A percentile compares a stretch with the other conserved stretches of the same genome.
These are phyloP conservation scores for Macrophomina tecta DNA, from an alignment of 2,329 filamentous ascomycete genomes.

Conservation along the genomic window DNA sequence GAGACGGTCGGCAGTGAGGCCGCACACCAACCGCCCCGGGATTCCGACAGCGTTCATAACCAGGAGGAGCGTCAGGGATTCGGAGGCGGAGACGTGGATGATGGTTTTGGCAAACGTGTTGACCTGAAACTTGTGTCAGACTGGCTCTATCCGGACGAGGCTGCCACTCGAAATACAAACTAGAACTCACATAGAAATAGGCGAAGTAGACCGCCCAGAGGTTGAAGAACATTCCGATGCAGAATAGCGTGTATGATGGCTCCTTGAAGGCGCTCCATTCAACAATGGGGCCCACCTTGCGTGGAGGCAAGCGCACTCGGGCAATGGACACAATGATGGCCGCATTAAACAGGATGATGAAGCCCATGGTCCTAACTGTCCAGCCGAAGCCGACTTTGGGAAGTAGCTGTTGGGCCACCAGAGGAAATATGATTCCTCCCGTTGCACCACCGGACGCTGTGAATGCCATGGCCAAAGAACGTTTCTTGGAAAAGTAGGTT, in stretches of 20 bases:
- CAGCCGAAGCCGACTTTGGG: slow-evolving; percentile 63
- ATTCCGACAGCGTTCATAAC: too few species aligned
- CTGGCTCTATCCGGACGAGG: too few species aligned
- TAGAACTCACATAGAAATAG: too few species aligned
- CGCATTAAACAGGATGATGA: slow-evolving; percentile 63
- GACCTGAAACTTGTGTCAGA: too few species aligned
- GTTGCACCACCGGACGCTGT: slow-evolving; percentile 49
- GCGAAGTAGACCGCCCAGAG: too few species aligned
- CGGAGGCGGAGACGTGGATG: too few species aligned
- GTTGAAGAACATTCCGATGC: too few species aligned
- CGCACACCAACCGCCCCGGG: too few species aligned
- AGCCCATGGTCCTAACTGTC: slow-evolving; percentile 61
- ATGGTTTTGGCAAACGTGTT: too few species aligned
- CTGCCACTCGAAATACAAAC: too few species aligned
- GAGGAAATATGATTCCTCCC: slow-evolving; percentile 55
- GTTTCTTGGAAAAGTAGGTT: slow-evolving; percentile 51
- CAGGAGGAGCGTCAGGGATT: too few species aligned
- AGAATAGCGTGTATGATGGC: not conserved
- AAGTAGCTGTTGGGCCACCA: slow-evolving; percentile 60
- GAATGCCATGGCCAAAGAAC: slow-evolving; percentile 54
- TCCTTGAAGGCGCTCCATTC: slow-evolving; percentile 65
- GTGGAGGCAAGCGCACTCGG: slow-evolving; percentile 42
- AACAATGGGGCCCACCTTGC: slow-evolving; percentile 52
- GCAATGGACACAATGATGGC: slow-evolving; percentile 49
- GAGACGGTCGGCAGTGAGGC: too few species aligned